Evolutionary conservation across 2,329 filamentous ascomycete species (phyloP).

Genomic region (Davidsoniella neocaledoniae): DNA sequence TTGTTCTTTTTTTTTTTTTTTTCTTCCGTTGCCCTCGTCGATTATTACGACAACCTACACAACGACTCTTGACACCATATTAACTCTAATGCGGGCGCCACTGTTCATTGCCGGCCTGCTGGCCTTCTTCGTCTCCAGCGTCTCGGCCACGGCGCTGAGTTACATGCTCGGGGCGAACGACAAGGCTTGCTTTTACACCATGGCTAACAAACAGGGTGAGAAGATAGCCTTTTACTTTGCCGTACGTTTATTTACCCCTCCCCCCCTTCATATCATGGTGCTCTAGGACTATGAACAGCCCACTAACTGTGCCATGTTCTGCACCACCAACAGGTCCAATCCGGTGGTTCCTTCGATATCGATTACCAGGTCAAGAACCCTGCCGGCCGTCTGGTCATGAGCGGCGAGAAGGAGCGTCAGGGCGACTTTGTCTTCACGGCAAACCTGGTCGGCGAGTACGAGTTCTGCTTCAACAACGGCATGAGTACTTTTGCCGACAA

Average conservation of each 20-base stretch:
- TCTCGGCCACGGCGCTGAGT: slow-evolving; percentile 77
- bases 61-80: background rate
- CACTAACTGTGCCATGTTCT: background rate
- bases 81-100: slow-evolving; percentile 45
- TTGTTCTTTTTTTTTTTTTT: background rate
- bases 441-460: slow-evolving; percentile 72
- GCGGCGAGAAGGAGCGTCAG: slow-evolving; percentile 81
- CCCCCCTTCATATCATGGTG: background rate
- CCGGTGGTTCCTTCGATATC: slow-evolving; percentile 91
- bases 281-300: background rate
- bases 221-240: slow-evolving; percentile 99
- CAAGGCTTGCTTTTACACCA: slow-evolving; percentile 86
- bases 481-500: slow-evolving; percentile 98
- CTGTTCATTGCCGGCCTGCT: slow-evolving; percentile 49
- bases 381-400: slow-evolving; percentile 61
- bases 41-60: background rate
- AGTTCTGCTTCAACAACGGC: slow-evolving; percentile 96
- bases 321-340: slow-evolving; percentile 58
- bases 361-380: slow-evolving; percentile 82
- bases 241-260: slow-evolving; percentile 35
- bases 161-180: slow-evolving; percentile 85
- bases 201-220: slow-evolving; percentile 57
- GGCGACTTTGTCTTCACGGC: slow-evolving; percentile 97
- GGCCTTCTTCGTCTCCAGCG: slow-evolving; percentile 52
- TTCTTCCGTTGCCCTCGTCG: background rate